Conservation (phyloP, 75 land plant species). For the Pinus tabuliformis region DNA sequence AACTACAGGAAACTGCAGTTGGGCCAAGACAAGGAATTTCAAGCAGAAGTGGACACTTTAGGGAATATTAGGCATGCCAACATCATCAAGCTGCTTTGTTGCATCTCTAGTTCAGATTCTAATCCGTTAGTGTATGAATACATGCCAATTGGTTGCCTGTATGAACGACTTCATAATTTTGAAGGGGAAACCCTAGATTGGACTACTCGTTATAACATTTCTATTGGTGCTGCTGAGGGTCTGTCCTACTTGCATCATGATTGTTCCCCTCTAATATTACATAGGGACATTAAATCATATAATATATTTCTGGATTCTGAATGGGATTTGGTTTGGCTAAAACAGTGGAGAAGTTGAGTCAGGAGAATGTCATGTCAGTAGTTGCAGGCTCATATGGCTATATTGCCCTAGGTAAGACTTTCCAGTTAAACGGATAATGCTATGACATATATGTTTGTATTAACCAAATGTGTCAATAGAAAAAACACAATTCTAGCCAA, state of each 20-base stretch:
- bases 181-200: slow-evolving; percentile 36
- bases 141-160: slow-evolving; percentile 68
- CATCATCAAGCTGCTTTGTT: slow-evolving; percentile 76
- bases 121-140: slow-evolving; percentile 79
- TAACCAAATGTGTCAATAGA: neutral
- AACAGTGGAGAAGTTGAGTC: slow-evolving; percentile 24
- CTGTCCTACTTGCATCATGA: slow-evolving; percentile 73
- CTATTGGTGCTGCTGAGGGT: slow-evolving; percentile 52
- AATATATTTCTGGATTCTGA: slow-evolving; percentile 57
- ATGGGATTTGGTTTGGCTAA: slow-evolving; percentile 68
- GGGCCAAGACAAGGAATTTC: slow-evolving; percentile 38
- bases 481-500: no score
- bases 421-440: neutral
- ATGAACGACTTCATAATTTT: slow-evolving; percentile 50
- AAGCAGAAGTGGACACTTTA: slow-evolving; percentile 56
- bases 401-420: slow-evolving; percentile 7
- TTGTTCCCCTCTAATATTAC: slow-evolving; percentile 51
- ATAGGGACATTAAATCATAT: slow-evolving; percentile 73
- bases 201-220: slow-evolving; percentile 43
- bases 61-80: slow-evolving; percentile 63
- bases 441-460: neutral
- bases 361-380: slow-evolving; percentile 41
- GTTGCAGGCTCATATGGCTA: slow-evolving; percentile 71
- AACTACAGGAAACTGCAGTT: neutral
- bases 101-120: slow-evolving; percentile 50